Evolutionary conservation across 2,329 filamentous ascomycete species (phyloP).

Genomic region (Sphaceloma murrayae): DNA sequence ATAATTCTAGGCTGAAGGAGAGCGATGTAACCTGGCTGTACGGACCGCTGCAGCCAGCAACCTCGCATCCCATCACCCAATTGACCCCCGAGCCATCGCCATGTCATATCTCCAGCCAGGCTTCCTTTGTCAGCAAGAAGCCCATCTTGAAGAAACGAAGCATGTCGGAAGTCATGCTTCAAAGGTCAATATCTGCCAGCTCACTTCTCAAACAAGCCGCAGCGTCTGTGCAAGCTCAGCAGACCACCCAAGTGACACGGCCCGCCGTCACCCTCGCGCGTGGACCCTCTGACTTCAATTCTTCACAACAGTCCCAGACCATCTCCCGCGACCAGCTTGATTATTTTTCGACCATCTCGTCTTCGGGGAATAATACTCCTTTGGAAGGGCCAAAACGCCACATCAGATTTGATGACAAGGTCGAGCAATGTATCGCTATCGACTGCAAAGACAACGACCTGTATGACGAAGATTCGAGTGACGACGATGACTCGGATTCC

Average conservation of each 20-base stretch:
- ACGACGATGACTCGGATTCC: conserved; percentile 35
- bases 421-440: conserved; percentile 90
- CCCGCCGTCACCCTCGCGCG: conserved; percentile 44
- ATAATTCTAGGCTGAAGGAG: conserved; percentile 69
- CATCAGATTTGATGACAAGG: conserved; percentile 94
- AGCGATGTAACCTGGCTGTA: conserved; percentile 97
- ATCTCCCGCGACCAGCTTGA: conserved; percentile 55
- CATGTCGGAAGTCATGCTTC: conserved; percentile 91
- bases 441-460: conserved; percentile 74
- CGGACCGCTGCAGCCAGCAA: conserved; percentile 73
- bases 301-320: conserved; percentile 51
- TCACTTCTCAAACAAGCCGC: conserved; percentile 84
- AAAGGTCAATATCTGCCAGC: conserved; percentile 76
- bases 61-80: conserved; percentile 43
- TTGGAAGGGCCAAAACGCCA: conserved; percentile 60
- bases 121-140: conserved; percentile 70
- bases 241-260: conserved; percentile 46
- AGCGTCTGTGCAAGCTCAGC: conserved; percentile 74
- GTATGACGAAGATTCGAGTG: conserved; percentile 45
- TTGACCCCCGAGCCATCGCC: conserved; percentile 39
- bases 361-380: conserved; percentile 61
- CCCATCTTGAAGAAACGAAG: conserved; percentile 94
- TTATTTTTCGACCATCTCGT: conserved; percentile 51
- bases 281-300: conserved; percentile 59
- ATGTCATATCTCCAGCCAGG: conserved; percentile 49